These are phyloP conservation scores for Sugiyamaella mastotermitis DNA, from an alignment of 805 yeast species.

Conservation along the genomic window DNA sequence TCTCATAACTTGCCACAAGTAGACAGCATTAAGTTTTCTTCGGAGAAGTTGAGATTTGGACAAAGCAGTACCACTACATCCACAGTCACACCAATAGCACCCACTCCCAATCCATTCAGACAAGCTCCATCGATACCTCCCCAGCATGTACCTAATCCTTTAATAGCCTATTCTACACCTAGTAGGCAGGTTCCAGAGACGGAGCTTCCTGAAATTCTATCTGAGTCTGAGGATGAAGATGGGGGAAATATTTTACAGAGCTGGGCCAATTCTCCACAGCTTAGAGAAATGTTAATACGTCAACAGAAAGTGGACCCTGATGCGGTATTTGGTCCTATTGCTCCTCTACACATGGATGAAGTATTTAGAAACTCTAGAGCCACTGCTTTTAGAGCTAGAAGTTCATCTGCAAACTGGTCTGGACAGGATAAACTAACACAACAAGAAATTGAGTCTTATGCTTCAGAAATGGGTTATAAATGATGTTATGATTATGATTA, in stretches of 20 bases:
- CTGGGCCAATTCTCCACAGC: constrained; percentile 60
- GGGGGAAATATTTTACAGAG: constrained; percentile 43
- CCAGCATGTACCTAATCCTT: too few relatives aligned
- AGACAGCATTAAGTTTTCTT: constrained; percentile 31
- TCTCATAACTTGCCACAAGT: constrained; percentile 22
- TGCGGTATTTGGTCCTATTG: constrained; percentile 67
- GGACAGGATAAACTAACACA: constrained; percentile 40
- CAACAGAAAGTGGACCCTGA: constrained; percentile 56
- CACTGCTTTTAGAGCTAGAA: constrained; percentile 48
- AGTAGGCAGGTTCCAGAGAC: constrained; percentile 4
- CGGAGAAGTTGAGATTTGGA: constrained; percentile 28
- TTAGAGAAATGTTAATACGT: constrained; percentile 41
- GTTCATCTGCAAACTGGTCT: constrained; percentile 48
- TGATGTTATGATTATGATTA: constrained; percentile 1
- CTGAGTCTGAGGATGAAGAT: constrained; percentile 44
- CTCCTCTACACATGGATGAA: constrained; percentile 62
- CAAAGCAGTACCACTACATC: neutral
- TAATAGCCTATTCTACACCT: neutral
- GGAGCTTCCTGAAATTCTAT: constrained; percentile 28
- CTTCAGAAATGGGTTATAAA: constrained; percentile 40
- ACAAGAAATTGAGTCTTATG: constrained; percentile 44
- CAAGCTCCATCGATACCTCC: constrained; percentile 13
- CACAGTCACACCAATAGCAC: neutral
- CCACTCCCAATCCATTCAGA: constrained; percentile 4
- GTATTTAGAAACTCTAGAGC: constrained; percentile 45